Conservation (phyloP, 2,329 filamentous ascomycete species). For the Calonectria crousiana region DNA sequence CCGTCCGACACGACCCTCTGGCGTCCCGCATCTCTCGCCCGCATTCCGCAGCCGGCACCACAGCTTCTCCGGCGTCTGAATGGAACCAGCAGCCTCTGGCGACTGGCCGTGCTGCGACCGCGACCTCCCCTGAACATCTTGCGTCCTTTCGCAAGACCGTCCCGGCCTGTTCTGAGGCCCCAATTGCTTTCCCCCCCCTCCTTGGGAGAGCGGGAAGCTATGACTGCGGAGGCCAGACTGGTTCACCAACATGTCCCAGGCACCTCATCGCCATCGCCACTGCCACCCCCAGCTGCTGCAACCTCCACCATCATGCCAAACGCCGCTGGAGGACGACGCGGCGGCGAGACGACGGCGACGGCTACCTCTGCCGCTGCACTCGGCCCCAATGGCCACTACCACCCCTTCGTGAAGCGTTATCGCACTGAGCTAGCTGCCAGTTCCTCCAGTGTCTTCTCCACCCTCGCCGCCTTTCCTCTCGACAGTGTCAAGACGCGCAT, state of each 20-base stretch:
- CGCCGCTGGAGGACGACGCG: constrained; percentile 45
- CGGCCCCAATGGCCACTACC: constrained; percentile 47
- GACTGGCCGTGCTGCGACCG: constrained; percentile 45
- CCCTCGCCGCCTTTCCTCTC: constrained; percentile 84
- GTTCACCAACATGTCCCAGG: constrained; percentile 55
- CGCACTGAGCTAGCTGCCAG: constrained; percentile 85
- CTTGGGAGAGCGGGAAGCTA: constrained; percentile 45
- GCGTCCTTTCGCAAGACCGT: background rate
- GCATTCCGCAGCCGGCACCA: constrained; percentile 36
- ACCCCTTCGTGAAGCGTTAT: constrained; percentile 76
- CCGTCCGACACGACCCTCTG: constrained; percentile 31
- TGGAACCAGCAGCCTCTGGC: constrained; percentile 42
- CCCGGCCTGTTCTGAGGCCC: constrained; percentile 7
- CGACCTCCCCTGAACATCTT: constrained; percentile 26
- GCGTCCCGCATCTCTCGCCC: constrained; percentile 34
- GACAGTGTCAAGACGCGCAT: constrained; percentile 92
- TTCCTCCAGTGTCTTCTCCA: constrained; percentile 82
- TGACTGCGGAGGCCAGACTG: constrained; percentile 52
- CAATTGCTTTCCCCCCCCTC: constrained; percentile 32
- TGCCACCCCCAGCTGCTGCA: constrained; percentile 43
- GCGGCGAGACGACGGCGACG: constrained; percentile 42
- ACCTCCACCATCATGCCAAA: constrained; percentile 42
- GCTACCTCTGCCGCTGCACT: constrained; percentile 27
- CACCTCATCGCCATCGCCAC: constrained; percentile 45
- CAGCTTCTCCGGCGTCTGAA: constrained; percentile 38